Percentiles rank a stretch among this genome's conserved stretches.
These are phyloP conservation scores for Neofusicoccum umdonicola DNA, from an alignment of 2,329 filamentous ascomycete genomes.

Conservation along the genomic window DNA sequence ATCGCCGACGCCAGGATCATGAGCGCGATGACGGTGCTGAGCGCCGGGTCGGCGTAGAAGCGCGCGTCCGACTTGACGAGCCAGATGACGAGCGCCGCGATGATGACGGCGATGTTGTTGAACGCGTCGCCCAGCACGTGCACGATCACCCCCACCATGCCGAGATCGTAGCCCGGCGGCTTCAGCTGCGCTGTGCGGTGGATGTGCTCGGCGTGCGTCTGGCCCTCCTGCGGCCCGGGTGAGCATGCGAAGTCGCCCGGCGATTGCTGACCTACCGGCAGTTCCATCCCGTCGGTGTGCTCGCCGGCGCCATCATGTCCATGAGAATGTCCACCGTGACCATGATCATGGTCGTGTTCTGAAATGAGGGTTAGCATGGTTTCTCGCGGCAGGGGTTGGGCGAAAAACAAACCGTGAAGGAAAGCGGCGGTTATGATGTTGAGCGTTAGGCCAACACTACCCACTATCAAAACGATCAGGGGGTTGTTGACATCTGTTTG, in stretches of 20 bases:
- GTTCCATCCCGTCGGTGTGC: neutral
- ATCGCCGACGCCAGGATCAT: constrained; percentile 67
- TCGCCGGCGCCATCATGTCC: neutral
- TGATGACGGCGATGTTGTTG: constrained; percentile 74
- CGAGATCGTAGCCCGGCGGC: constrained; percentile 53
- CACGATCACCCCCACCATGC: constrained; percentile 67
- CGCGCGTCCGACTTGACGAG: constrained; percentile 55
- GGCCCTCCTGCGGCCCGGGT: constrained; percentile 11
- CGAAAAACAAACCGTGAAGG: constrained; percentile 55
- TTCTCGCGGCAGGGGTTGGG: neutral
- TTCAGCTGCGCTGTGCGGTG: constrained; percentile 27
- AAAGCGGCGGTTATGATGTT: constrained; percentile 67
- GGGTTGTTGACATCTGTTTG: constrained; percentile 61
- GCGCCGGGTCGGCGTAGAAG: constrained; percentile 70
- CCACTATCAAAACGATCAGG: constrained; percentile 66
- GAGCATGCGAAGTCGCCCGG: neutral
- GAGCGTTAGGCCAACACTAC: constrained; percentile 62
- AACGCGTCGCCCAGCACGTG: constrained; percentile 71
- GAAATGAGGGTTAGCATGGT: neutral
- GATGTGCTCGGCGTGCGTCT: constrained; percentile 25
- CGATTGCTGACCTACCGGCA: neutral
- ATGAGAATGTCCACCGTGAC: neutral
- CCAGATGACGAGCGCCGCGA: constrained; percentile 69
- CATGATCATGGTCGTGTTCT: neutral
- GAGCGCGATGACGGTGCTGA: constrained; percentile 67